Percentiles rank a stretch among this genome's conserved stretches.
These are phyloP conservation scores for Hydnomerulius pinastri DNA, from an alignment of 768 basidiomycete species.

Conservation along the genomic window DNA sequence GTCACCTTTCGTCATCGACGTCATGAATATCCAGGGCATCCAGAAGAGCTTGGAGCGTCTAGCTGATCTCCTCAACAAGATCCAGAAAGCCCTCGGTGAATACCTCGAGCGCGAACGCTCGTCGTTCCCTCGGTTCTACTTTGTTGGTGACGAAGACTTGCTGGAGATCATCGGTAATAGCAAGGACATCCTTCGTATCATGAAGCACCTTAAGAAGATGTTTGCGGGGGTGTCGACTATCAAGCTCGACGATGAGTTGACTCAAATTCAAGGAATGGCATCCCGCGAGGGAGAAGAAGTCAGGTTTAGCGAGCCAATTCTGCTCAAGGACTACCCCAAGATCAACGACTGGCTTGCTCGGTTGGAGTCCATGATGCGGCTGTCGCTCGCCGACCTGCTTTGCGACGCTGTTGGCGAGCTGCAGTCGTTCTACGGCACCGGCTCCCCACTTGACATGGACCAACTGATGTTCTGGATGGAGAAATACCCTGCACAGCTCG, in stretches of 20 bases:
- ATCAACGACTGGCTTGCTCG: conserved; percentile 98
- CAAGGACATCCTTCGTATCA: conserved; percentile 96
- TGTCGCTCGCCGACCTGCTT: conserved; percentile 83
- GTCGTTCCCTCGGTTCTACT: conserved; percentile 99
- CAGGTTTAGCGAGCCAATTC: conserved; percentile 75
- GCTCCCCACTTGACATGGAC: conserved; percentile 57
- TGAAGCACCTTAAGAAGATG: conserved; percentile 99
- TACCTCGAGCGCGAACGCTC: conserved; percentile 97
- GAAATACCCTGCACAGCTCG: conserved; percentile 92
- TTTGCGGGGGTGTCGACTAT: conserved; percentile 96
- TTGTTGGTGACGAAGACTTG: conserved; percentile 98
- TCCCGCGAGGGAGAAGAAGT: conserved; percentile 97
- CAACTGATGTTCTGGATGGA: conserved; percentile 90
- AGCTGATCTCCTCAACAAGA: conserved; percentile 94
- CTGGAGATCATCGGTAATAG: conserved; percentile 99
- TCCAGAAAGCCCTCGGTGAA: conserved; percentile 98
- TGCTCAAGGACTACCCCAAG: conserved; percentile 91
- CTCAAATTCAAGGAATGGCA: conserved; percentile 89
- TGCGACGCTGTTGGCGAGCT: conserved; percentile 80
- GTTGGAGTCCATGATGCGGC: conserved; percentile 90
- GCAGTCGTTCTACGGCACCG: conserved; percentile 74
- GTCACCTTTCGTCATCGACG: conserved; percentile 95
- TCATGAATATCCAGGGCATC: conserved; percentile 93
- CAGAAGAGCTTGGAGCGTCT: conserved; percentile 98
- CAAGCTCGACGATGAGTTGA: conserved; percentile 81